Evolutionary conservation across 345 rosid species (phyloP).

Genomic region (Psidium friedrichsthalianum): DNA sequence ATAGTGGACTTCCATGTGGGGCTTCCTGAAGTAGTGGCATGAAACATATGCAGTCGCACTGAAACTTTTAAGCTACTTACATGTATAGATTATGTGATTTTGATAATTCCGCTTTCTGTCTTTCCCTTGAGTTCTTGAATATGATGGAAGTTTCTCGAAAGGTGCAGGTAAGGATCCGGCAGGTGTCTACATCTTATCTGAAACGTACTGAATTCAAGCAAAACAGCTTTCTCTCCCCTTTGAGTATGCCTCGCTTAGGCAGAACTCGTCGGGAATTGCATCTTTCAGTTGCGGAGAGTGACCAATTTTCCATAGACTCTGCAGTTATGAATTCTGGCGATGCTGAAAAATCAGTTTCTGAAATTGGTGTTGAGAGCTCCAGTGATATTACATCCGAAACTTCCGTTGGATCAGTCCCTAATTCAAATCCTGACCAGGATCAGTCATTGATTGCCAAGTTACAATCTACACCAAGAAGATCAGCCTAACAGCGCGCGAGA

Average conservation of each 20-base stretch:
- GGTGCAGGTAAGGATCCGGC: conserved; percentile 19
- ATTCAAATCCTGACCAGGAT: conserved; percentile 9
- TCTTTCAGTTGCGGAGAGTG: conserved; percentile 31
- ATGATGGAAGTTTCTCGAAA: neutral
- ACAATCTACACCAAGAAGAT: conserved; percentile 21
- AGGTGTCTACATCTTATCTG: conserved; percentile 7
- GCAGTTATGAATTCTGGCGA: conserved; percentile 10
- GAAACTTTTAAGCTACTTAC: neutral
- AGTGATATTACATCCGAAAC: conserved; percentile 14
- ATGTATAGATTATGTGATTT: neutral
- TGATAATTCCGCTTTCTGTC: neutral
- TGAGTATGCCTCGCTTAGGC: conserved; percentile 2
- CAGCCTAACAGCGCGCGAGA: conserved; percentile 74
- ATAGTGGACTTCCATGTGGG: neutral
- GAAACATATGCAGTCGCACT: neutral
- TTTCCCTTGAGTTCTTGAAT: neutral
- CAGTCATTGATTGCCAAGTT: neutral
- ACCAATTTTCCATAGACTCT: conserved; percentile 15
- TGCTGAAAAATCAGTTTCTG: conserved; percentile 3
- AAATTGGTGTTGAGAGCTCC: conserved; percentile 4
- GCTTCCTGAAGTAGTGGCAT: neutral
- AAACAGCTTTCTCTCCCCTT: conserved; percentile 4
- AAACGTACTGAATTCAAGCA: conserved; percentile 8
- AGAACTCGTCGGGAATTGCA: conserved; percentile 14
- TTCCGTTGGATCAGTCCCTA: conserved; percentile 22